phyloP scores from a whole-genome alignment of 352 stramenopile species.

The Globisporangium paddicum region DNA sequence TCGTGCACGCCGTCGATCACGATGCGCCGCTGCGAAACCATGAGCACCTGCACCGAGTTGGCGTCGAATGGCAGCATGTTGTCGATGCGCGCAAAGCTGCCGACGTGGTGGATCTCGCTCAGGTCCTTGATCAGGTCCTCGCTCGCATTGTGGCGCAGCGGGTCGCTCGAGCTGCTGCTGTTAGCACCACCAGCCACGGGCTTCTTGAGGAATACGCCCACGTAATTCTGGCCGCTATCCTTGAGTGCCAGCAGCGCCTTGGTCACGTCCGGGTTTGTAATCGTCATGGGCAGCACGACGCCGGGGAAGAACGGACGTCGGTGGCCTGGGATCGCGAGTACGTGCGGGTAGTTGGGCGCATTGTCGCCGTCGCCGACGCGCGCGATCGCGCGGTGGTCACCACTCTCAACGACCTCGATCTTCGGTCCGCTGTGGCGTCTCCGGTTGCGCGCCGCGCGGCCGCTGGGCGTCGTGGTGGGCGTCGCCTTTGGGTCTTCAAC shows the following conservation, averaged over 20 bases:
- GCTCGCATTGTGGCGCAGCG: conserved; percentile 24
- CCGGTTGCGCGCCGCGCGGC: background rate
- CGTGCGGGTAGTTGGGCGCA: conserved; percentile 61
- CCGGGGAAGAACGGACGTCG: conserved; percentile 80
- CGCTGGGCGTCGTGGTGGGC: background rate
- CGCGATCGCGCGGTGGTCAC: conserved; percentile 20
- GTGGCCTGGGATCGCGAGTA: conserved; percentile 72
- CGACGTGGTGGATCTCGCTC: conserved; percentile 93
- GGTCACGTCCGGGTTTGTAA: conserved; percentile 82
- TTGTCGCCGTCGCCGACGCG: conserved; percentile 63
- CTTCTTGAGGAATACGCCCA: conserved; percentile 95
- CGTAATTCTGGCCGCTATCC: conserved; percentile 85
- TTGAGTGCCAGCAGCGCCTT: conserved; percentile 87
- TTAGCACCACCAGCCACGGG: background rate
- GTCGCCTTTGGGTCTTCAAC: background rate
- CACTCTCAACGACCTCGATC: conserved; percentile 62
- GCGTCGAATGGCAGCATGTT: conserved; percentile 83
- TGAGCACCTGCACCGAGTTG: conserved; percentile 73
- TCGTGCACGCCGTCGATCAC: conserved; percentile 74
- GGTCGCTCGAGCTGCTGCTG: conserved; percentile 17
- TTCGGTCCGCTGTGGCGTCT: conserved; percentile 9
- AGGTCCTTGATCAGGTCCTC: conserved; percentile 92
- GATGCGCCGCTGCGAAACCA: conserved; percentile 89
- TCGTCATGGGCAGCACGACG: conserved; percentile 81
- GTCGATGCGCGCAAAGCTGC: conserved; percentile 96